Base-by-base conservation (phyloP, 2,329 filamentous ascomycete species). In the Rutstroemia sp. region DNA sequence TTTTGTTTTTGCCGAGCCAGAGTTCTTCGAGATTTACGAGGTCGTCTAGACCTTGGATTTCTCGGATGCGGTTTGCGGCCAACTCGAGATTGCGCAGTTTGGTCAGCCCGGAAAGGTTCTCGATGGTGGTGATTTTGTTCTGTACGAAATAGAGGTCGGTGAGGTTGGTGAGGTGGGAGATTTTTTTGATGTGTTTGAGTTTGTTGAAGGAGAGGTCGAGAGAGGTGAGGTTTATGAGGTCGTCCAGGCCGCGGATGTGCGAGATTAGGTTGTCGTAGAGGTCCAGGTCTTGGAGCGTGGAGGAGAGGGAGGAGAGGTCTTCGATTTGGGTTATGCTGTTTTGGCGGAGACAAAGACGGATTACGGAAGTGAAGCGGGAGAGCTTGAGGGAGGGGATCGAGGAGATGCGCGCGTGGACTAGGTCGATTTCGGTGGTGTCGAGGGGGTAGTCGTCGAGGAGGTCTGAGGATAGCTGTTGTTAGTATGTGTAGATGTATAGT, bases 151-250 rank as follows among this genome's bases (percentile, higher is more conserved):
- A 99, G 3, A 99, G 71, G 64, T 97, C 90, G 60, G 80, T 87
- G 57, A 97, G 79, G 54, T 90, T 80, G 21, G 76, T 86, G 58
- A 99, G 75, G 66, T 92, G 87, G 57, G 80, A 80, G 62, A 97
- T 76, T 66, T 92, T 84, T 73, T 95, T 96, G 76, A 99, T 95
- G 73, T 96, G 92, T 72, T 96, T 96, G 76, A 99, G 92, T 77
- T 97, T 97, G 78, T 99, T 99, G 81, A 96, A 99, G 71, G 89
- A 95, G 51, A 99, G 78, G 70, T 99, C 94, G 54, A 99, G 82
- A 56, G 77, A 87, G 5, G 81, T 89, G 54, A 99, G 80, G 59
- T 88, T 79, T 12, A 79, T 82, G 57, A 96, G 82, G 47, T 83
- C 77, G 54, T 96, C 91, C 47, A 99, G 79, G 30, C 89, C 89